phyloP scores from a whole-genome alignment of 768 basidiomycete species.

The Phlebiopsis gigantea region DNA sequence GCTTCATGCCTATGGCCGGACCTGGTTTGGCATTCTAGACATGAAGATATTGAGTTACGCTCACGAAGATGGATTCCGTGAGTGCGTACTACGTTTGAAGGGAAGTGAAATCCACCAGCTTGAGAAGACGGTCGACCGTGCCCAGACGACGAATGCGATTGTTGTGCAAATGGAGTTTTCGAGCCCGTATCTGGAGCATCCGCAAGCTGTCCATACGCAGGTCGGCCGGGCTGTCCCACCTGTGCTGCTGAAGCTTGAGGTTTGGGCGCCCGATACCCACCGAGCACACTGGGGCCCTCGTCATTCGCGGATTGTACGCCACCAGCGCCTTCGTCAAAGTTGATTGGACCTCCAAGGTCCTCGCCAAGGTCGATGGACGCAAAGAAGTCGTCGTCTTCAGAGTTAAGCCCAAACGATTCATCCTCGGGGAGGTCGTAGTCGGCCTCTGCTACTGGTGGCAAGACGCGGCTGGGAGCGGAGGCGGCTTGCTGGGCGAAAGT shows the following conservation, averaged over 20 bases:
- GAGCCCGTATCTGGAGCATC: background rate
- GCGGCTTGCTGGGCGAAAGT: conserved; percentile 8
- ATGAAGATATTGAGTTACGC: background rate
- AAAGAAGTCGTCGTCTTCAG: conserved; percentile 65
- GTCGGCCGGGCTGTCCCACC: background rate
- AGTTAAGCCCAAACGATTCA: conserved; percentile 44
- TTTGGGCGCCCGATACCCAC: background rate
- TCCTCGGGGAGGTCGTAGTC: conserved; percentile 22
- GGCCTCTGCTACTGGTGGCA: conserved; percentile 16
- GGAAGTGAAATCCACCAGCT: conserved; percentile 14
- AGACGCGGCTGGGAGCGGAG: background rate
- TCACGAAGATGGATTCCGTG: background rate
- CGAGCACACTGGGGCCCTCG: conserved; percentile 4
- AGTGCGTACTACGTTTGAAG: conserved; percentile 3
- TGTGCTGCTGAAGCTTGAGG: background rate
- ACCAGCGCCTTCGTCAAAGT: conserved; percentile 34
- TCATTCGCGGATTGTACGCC: conserved; percentile 1
- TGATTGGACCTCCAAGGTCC: conserved; percentile 32
- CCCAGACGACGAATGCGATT: background rate
- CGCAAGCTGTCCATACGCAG: background rate
- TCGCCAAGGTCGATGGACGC: conserved; percentile 47
- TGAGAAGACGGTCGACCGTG: background rate
- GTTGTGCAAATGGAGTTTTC: background rate
- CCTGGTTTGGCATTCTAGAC: background rate
- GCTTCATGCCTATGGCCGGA: conserved; percentile 4